A percentile compares a stretch with the other conserved stretches of the same genome.
These are phyloP conservation scores for Torulaspora delbrueckii DNA, from an alignment of 805 yeast genomes.

Conservation along the genomic window DNA sequence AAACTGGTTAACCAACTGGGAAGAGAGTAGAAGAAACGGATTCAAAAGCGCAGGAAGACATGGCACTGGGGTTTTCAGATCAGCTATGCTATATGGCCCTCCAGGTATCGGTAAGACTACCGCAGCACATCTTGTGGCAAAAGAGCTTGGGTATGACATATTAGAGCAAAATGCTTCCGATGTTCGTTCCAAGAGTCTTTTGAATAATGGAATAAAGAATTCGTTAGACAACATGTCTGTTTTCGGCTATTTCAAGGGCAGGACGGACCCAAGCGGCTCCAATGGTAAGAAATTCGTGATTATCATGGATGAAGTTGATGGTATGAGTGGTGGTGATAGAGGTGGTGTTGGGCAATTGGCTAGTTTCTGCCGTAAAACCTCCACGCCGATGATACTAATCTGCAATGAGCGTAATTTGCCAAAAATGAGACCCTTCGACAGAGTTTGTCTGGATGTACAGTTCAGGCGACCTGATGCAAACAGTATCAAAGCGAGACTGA, in stretches of 20 bases:
- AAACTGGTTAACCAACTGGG: slow-evolving; percentile 79
- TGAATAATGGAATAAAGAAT: slow-evolving; percentile 63
- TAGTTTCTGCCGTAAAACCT: slow-evolving; percentile 74
- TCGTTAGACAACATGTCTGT: slow-evolving; percentile 79
- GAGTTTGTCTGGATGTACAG: slow-evolving; percentile 69
- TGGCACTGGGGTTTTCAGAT: slow-evolving; percentile 67
- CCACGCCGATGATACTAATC: slow-evolving; percentile 85
- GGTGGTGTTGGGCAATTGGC: slow-evolving; percentile 98
- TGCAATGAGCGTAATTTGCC: slow-evolving; percentile 92
- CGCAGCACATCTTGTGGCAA: slow-evolving; percentile 71
- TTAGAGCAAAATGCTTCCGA: slow-evolving; percentile 84
- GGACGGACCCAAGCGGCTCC: slow-evolving; percentile 22
- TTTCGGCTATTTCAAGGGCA: slow-evolving; percentile 59
- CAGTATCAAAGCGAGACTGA: slow-evolving; percentile 74
- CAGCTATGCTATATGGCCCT: slow-evolving; percentile 82
- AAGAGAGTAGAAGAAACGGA: slow-evolving; percentile 46
- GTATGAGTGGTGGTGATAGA: slow-evolving; percentile 98
- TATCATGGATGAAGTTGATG: slow-evolving; percentile 98
- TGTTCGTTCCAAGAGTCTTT: slow-evolving; percentile 75
- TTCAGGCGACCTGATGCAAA: slow-evolving; percentile 85
- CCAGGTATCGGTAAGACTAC: slow-evolving; percentile 86
- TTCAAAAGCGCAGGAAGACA: slow-evolving; percentile 57
- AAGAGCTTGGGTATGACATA: slow-evolving; percentile 63
- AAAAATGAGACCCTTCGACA: slow-evolving; percentile 93
- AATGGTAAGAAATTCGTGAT: slow-evolving; percentile 64